phyloP scores from a whole-genome alignment of 2,329 filamentous ascomycete genomes.

The Hypoxylon sp. region DNA sequence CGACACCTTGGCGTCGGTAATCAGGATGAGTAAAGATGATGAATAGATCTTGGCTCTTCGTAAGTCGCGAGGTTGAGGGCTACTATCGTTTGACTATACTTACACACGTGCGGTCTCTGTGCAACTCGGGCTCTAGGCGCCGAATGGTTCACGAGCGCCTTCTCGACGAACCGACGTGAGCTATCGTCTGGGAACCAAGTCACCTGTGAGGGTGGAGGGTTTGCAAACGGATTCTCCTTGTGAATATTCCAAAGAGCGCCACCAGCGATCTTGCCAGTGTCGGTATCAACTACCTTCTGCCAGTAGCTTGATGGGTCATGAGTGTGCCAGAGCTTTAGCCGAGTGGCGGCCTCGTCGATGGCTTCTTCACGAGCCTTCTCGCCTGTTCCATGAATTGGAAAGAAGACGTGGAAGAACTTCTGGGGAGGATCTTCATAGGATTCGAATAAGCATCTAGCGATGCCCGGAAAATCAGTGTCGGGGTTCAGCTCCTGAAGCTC shows the following conservation, averaged over 20 bases:
- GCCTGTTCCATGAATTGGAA: slow-evolving; percentile 46
- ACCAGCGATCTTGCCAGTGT: slow-evolving; percentile 51
- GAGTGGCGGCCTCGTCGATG: slow-evolving; percentile 43
- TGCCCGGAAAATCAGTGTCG: slow-evolving; percentile 47
- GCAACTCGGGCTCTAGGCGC: slow-evolving; percentile 32
- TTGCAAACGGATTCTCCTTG: slow-evolving; percentile 50
- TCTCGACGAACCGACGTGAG: slow-evolving; percentile 45
- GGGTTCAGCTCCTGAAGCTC: slow-evolving; percentile 39
- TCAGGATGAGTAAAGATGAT: slow-evolving; percentile 49
- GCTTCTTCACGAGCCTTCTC: slow-evolving; percentile 44
- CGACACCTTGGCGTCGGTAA: slow-evolving; percentile 46
- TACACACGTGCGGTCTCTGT: slow-evolving; percentile 47
- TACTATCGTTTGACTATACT: slow-evolving; percentile 15
- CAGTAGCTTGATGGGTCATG: slow-evolving; percentile 51
- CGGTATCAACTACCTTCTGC: slow-evolving; percentile 53
- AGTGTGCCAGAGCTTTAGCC: slow-evolving; percentile 48
- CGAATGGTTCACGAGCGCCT: slow-evolving; percentile 34
- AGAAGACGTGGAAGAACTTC: slow-evolving; percentile 50
- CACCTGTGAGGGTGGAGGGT: slow-evolving; percentile 35
- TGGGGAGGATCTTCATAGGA: slow-evolving; percentile 50
- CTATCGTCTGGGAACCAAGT: slow-evolving; percentile 55
- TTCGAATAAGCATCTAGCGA: slow-evolving; percentile 48
- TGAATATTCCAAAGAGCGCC: slow-evolving; percentile 53
- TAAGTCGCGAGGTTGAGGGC: not conserved
- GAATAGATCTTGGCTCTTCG: slow-evolving; percentile 39